Conservation (phyloP, 768 basidiomycete genomes). For the Rickenella mellea region DNA sequence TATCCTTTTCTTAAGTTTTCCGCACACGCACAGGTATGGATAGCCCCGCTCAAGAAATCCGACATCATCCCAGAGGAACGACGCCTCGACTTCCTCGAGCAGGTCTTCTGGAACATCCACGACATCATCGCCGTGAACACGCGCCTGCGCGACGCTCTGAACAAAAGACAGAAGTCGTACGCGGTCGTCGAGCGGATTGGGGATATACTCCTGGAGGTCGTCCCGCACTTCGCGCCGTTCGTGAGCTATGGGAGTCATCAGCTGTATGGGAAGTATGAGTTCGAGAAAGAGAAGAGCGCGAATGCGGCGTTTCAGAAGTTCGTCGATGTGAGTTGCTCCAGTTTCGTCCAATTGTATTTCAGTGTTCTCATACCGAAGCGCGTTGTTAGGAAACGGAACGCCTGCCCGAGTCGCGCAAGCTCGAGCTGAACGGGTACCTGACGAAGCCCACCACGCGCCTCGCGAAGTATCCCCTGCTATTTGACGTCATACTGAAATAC, state of each 20-base stretch:
- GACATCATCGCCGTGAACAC: constrained; percentile 91
- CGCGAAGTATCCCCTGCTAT: constrained; percentile 89
- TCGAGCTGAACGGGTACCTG: constrained; percentile 94
- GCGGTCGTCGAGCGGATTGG: constrained; percentile 89
- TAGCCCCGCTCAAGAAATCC: constrained; percentile 69
- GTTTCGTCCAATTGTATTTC: not conserved
- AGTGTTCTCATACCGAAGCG: not conserved
- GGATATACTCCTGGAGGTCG: constrained; percentile 80
- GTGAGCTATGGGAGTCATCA: constrained; percentile 95
- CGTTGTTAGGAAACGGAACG: constrained; percentile 71
- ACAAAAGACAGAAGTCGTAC: constrained; percentile 90
- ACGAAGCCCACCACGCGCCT: constrained; percentile 97
- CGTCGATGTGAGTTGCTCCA: constrained; percentile 67
- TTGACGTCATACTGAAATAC: constrained; percentile 87
- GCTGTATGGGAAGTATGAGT: constrained; percentile 96
- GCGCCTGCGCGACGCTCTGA: constrained; percentile 84
- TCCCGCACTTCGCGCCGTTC: constrained; percentile 86
- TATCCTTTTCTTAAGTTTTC: not conserved
- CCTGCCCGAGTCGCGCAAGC: constrained; percentile 87
- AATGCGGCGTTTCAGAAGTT: constrained; percentile 92
- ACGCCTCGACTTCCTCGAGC: constrained; percentile 77
- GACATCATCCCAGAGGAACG: constrained; percentile 70
- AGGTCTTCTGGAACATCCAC: constrained; percentile 97
- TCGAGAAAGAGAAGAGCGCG: constrained; percentile 94
- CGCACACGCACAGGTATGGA: constrained; percentile 64